Evolutionary conservation across 495 filamentous ascomycete species (phyloP).

Genomic region (Trichoderma orchidacearum): DNA sequence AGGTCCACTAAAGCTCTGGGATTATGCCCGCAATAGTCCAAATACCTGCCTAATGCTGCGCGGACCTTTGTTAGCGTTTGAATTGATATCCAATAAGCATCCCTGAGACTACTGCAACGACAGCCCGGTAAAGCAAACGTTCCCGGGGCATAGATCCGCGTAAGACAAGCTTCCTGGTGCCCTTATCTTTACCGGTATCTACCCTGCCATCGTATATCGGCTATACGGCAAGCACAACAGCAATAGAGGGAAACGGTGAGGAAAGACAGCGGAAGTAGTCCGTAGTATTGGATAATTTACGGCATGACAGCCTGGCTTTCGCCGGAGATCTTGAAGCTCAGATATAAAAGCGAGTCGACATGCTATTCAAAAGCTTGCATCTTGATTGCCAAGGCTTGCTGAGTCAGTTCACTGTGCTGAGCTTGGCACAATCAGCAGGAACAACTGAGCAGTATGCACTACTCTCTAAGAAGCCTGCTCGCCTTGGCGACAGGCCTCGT

Average conservation of each 20-base stretch:
- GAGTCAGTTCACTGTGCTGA: not conserved
- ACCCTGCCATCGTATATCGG: too few species aligned
- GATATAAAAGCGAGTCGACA: not conserved
- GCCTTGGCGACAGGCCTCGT: not conserved
- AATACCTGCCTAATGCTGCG: not conserved
- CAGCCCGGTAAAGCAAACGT: not conserved
- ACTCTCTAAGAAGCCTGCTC: not conserved
- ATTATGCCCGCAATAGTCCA: not conserved
- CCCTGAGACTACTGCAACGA: not conserved
- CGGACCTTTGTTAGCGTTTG: not conserved
- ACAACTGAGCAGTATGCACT: not conserved
- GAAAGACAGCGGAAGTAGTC: too few species aligned
- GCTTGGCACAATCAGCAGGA: not conserved
- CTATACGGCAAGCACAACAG: too few species aligned
- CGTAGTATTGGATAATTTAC: too few species aligned
- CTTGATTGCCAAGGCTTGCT: not conserved
- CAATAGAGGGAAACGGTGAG: too few species aligned
- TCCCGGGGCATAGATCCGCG: too few species aligned
- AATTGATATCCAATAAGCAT: not conserved
- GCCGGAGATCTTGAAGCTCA: not conserved
- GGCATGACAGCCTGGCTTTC: not conserved
- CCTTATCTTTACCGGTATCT: too few species aligned
- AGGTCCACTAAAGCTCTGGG: not conserved
- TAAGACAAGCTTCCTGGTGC: too few species aligned
- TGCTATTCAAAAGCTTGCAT: not conserved